Base-by-base conservation (phyloP, 2,329 filamentous ascomycete species). In the Septoria petroselini region DNA sequence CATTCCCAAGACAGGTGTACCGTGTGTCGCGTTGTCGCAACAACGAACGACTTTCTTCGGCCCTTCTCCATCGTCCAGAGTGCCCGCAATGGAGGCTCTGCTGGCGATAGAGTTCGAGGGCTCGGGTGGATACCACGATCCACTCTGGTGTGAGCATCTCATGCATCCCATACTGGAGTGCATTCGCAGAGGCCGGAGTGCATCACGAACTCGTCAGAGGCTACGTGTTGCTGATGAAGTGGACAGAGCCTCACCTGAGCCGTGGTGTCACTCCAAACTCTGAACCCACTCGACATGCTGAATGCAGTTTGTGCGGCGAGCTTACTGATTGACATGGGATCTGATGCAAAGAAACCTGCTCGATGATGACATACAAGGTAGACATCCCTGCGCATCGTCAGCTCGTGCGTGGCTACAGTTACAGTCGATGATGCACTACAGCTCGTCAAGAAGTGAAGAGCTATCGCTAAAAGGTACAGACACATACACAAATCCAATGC, bases 161-260 rank as follows among this genome's bases (percentile, higher is more conserved):
- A 29, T 41, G 41, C 41, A 34, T 39, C 25, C 40, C 31, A 19
- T 41, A 35, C 34, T 39, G 35, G 41, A 15, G 21, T 40, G 48
- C 41, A 45, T 44, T n/a, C n/a, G n/a, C n/a, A n/a, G n/a, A n/a
- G 48, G 37, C 34, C 31, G 35, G 41, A 15, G 21, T 40, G 48
- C 41, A 45, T 44, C 48, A 44, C 48, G 17, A 43, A 17, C 25
- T 37, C 47, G 40, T 44, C 47, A 50, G 47, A 39, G 39, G 47
- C 47, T 41, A 21, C 21, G 34, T 35, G 21, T n/a, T n/a, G n/a
- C n/a, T n/a, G n/a, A n/a, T 17, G 17, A 29, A 29, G 17, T 12
- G 34, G 21, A n/a, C n/a, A n/a, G 42, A 45, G 21, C 19, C 31
- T 45, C 42, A 38, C 15, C 42, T 45, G 42, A 45, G 33, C 31